phyloP scores from a whole-genome alignment of 352 stramenopile genomes.

The Pythium diclinum region DNA sequence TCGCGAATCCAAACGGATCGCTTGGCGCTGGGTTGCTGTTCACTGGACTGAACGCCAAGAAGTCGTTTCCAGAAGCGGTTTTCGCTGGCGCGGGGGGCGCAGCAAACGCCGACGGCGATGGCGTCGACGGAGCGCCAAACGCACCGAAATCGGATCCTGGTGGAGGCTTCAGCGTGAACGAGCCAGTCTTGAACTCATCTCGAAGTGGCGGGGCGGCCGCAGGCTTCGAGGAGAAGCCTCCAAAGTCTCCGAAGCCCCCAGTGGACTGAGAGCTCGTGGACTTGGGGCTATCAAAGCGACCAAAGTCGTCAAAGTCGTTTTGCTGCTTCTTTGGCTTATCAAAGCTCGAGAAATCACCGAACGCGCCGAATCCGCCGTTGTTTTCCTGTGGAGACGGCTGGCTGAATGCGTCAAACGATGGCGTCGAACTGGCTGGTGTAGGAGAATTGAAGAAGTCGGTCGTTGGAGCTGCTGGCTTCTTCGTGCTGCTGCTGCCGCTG shows the following conservation, averaged over 20 bases:
- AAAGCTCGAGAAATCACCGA: conserved; percentile 82
- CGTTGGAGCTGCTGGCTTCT: conserved; percentile 34
- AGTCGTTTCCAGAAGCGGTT: conserved; percentile 40
- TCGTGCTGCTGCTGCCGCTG: conserved; percentile 43
- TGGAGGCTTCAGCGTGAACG: conserved; percentile 70
- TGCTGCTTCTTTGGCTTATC: conserved; percentile 36
- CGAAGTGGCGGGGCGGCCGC: conserved; percentile 30
- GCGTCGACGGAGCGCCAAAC: conserved; percentile 19
- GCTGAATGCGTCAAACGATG: conserved; percentile 37
- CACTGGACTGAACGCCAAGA: conserved; percentile 61
- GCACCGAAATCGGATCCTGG: conserved; percentile 46
- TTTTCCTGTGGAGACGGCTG: conserved; percentile 16
- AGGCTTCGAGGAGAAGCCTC: conserved; percentile 25
- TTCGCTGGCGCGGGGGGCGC: conserved; percentile 15
- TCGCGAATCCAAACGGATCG: conserved; percentile 59
- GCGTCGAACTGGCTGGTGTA: conserved; percentile 26
- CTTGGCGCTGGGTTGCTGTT: conserved; percentile 31
- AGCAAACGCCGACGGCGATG: conserved; percentile 6
- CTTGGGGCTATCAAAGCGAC: conserved; percentile 25
- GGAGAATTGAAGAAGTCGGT: conserved; percentile 49
- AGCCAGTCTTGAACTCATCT: conserved; percentile 43
- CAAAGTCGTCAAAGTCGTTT: conserved; percentile 40
- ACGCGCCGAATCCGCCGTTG: conserved; percentile 47
- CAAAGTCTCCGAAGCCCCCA: conserved; percentile 57
- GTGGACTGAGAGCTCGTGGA: conserved; percentile 26